Evolutionary conservation across 352 stramenopile genomes (phyloP), one percentile per base, ranked within the genome.

Genomic region (Globisporangium middletonii): DNA sequence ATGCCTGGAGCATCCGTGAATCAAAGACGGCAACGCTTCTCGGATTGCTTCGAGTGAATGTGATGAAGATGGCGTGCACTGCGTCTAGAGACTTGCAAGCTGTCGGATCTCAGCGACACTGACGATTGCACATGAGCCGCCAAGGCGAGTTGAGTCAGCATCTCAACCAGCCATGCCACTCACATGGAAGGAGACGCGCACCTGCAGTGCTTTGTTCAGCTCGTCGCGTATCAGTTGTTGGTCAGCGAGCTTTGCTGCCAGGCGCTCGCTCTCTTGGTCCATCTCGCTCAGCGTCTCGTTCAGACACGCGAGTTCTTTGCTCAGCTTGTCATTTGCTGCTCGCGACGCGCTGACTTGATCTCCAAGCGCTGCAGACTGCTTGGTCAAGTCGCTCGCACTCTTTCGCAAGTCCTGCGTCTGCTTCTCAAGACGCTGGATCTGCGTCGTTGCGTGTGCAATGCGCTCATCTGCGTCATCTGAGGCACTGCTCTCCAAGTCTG

Each of bases 201-300:
- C 58, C 58, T 55, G 7, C 8, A 55, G 5, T 15, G 58, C 58
- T 33, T 53, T 53, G 33, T 51, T 51, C 43, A 64, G 23, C n/a
- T 55, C 47, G n/a, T 41, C 27, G 3, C 49, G 38, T 30, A 59
- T 16, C 35, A 26, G 3, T 16, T 33, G 50, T 7, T 64, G 58
- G 2, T 54, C 58, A 5, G 44, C 44, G 3, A 64, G 23, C 37
- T 59, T 64, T 4, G 51, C 33, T 7, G 41, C 35, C 27, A 64
- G 5, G 18, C 18, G 52, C 27, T 52, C 43, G 11, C 53, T 37
- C 41, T 64, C 44, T 0, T 44, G 27, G 37, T 59, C 37, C 23
- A 55, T 33, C 15, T 57, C 47, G 16, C 38, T 53, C 6, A 55
- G 46, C 12, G 51, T 11, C 19, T 59, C 51, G 23, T 50, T 50